Evolutionary conservation across 495 filamentous ascomycete species (phyloP), one percentile per base, ranked within the genome.

Genomic region (Ascobolus immersus): DNA sequence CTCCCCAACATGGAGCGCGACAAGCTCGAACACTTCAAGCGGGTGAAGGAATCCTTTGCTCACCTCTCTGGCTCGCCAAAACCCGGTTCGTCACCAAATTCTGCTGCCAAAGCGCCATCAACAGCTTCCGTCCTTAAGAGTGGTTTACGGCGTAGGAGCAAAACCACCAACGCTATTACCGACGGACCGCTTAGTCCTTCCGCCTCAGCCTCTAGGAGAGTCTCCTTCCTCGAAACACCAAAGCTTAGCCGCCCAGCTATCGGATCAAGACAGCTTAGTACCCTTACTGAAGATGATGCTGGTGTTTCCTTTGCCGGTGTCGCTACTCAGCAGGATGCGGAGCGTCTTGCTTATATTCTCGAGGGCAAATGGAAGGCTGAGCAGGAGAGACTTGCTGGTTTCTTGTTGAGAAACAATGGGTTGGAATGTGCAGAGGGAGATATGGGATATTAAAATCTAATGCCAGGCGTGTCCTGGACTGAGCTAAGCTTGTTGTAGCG

Each of bases 1-100:
- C 57, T 82, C 11, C 71, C 76, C 6, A 52, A 47, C 10, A 75
- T 80, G 70, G 61, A 64, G 21, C 55, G 59, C 25, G 71, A 76
- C 36, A 61, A 71, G 27, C 48, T 53, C 11, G 54, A 60, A 35
- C 69, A 73, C 0, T 59, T 78, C 30, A 65, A 68, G 31, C 64
- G 61, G 20, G 60, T 79, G 21, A 67, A 50, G 21, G 45, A 49
- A 31, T 42, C 43, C 13, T 32, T 50, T 9, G 44, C 44, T 12
- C 35, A 41, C n/a, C n/a, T n/a, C n/a, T n/a, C n/a, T n/a, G n/a
- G n/a, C n/a, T n/a, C n/a, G n/a, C n/a, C n/a, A n/a, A n/a, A n/a
- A n/a, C n/a, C n/a, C n/a, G n/a, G n/a, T n/a, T n/a, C n/a, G n/a
- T n/a, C n/a, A n/a, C n/a, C n/a, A n/a, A n/a, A n/a, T n/a, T n/a